phyloP scores from a whole-genome alignment of 208 protist species.

The Vickermania ingenoplastis region DNA sequence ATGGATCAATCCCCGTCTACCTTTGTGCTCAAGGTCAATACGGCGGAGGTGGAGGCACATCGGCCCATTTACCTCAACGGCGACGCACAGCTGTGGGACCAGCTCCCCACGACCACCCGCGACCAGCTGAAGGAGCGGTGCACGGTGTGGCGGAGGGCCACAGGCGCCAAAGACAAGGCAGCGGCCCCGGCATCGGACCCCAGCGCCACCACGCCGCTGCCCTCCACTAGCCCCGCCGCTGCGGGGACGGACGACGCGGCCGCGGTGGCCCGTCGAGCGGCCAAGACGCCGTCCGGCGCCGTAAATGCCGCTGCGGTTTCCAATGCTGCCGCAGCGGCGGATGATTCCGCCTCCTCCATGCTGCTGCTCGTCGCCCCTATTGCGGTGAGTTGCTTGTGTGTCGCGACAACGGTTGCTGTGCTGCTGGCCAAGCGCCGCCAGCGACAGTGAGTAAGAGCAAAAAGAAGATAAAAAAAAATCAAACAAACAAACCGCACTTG shows the following conservation, averaged over 20 bases:
- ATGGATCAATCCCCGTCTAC: constrained; percentile 48
- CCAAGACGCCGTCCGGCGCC: too few species aligned
- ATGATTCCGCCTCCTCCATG: too few species aligned
- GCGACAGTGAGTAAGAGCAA: neutral
- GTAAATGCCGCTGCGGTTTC: neutral
- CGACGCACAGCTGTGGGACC: constrained; percentile 60
- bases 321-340: neutral
- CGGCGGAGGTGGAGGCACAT: constrained; percentile 54
- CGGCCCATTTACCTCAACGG: constrained; percentile 67
- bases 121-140: constrained; percentile 17
- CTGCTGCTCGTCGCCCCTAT: neutral
- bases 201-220: too few species aligned
- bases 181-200: neutral
- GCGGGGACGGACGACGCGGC: too few species aligned
- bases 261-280: too few species aligned
- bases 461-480: neutral
- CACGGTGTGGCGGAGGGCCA: neutral
- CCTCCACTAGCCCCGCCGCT: too few species aligned
- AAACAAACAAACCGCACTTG: neutral
- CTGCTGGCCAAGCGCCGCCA: neutral
- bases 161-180: neutral
- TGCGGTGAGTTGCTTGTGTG: neutral
- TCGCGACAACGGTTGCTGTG: neutral
- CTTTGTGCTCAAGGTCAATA: constrained; percentile 61
- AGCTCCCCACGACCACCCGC: constrained; percentile 51